A percentile compares a stretch with the other conserved stretches of the same genome.
These are phyloP conservation scores for Pholiota adiposa DNA, from an alignment of 1,284 basidiomycete genomes.

Conservation along the genomic window DNA sequence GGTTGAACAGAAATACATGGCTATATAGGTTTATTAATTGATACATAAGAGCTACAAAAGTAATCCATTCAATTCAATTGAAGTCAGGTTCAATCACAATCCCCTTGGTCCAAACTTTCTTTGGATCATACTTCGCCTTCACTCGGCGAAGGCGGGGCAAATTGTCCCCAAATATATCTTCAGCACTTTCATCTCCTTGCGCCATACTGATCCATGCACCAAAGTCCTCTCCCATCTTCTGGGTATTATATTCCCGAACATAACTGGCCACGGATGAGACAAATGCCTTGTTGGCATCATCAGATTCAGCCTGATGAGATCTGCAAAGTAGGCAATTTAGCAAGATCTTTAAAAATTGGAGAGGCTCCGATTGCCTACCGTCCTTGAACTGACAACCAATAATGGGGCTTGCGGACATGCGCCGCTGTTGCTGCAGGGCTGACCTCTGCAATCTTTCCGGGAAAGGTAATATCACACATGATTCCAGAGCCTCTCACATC, in stretches of 20 bases:
- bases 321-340: not conserved
- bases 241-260: slow-evolving; percentile 10
- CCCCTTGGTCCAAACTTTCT: slow-evolving; percentile 35
- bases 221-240: slow-evolving; percentile 8
- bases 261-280: slow-evolving; percentile 1
- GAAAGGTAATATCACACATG: slow-evolving; percentile 15
- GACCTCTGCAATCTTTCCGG: slow-evolving; percentile 12
- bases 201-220: slow-evolving; percentile 11
- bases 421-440: slow-evolving; percentile 7
- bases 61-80: not conserved
- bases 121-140: slow-evolving; percentile 41
- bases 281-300: slow-evolving; percentile 5
- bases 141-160: slow-evolving; percentile 31
- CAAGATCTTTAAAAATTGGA: not conserved
- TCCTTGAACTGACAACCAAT: slow-evolving; percentile 16
- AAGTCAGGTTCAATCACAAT: slow-evolving; percentile 13
- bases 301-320: not conserved
- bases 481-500: slow-evolving; percentile 8
- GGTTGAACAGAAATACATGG: too few species aligned
- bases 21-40: too few species aligned
- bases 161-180: slow-evolving; percentile 35
- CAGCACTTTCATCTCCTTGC: slow-evolving; percentile 16
- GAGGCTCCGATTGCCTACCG: slow-evolving; percentile 1
- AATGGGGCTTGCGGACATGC: slow-evolving; percentile 15
- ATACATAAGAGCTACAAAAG: too few species aligned